Percentiles rank a stretch among this genome's conserved stretches.
phyloP scores from a whole-genome alignment of 1,284 basidiomycete genomes.

The Chalciporus sp. region DNA sequence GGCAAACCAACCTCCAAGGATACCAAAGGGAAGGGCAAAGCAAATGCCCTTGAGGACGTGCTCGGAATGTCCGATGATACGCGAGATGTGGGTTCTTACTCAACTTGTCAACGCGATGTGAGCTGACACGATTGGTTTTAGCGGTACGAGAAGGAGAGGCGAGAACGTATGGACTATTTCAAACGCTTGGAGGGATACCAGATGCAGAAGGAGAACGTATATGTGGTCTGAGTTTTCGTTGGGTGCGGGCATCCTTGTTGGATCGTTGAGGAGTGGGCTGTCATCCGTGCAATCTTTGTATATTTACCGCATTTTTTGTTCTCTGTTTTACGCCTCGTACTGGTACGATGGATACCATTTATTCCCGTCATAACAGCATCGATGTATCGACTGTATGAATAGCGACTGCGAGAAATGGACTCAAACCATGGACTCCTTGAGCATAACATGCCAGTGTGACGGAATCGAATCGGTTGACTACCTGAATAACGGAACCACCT shows the following conservation, averaged over 20 bases:
- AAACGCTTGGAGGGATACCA: conserved; percentile 53
- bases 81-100: conserved; percentile 26
- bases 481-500: too few relatives aligned
- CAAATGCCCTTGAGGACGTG: conserved; percentile 24
- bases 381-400: neutral
- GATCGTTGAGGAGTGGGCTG: neutral
- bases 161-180: conserved; percentile 59
- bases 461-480: too few relatives aligned
- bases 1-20: conserved; percentile 12
- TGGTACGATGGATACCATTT: neutral
- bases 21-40: conserved; percentile 33
- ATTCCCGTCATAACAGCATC: too few relatives aligned
- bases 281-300: conserved; percentile 14
- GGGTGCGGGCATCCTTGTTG: neutral
- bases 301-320: conserved; percentile 16
- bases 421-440: too few relatives aligned
- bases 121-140: conserved; percentile 21
- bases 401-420: too few relatives aligned
- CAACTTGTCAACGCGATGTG: neutral
- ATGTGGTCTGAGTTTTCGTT: conserved; percentile 47
- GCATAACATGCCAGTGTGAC: too few relatives aligned
- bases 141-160: conserved; percentile 48
- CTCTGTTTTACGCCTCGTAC: neutral
- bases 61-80: conserved; percentile 35
- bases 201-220: conserved; percentile 60